Percentiles rank a stretch among this genome's conserved stretches.
These are phyloP conservation scores for Pseudovirgaria hyperparasitica DNA, from an alignment of 2,329 filamentous ascomycete species.

Conservation along the genomic window DNA sequence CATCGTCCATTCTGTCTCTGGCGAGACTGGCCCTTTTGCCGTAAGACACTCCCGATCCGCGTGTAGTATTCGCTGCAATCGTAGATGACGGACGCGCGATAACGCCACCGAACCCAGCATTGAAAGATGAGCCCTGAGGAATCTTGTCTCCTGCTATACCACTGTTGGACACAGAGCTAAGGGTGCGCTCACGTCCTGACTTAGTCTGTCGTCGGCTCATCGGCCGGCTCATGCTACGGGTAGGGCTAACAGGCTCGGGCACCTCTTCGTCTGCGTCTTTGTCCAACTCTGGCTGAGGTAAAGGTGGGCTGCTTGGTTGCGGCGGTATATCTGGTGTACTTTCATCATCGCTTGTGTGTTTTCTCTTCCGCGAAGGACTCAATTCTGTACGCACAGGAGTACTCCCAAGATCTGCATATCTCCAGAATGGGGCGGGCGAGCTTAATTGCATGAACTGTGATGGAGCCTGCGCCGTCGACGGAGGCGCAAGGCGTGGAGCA, in stretches of 20 bases:
- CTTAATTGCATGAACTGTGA: conserved; percentile 79
- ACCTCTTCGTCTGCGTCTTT: conserved; percentile 22
- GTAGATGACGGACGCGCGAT: no score
- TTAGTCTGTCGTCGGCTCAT: conserved; percentile 18
- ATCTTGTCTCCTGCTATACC: not conserved
- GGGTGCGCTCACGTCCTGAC: conserved; percentile 4
- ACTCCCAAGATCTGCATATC: conserved; percentile 64
- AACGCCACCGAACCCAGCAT: no score
- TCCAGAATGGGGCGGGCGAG: conserved; percentile 80
- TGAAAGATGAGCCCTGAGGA: not conserved
- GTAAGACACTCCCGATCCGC: not conserved
- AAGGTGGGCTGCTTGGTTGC: conserved; percentile 22
- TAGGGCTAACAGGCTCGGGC: conserved; percentile 19
- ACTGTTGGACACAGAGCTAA: not conserved
- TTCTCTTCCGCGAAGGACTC: conserved; percentile 22
- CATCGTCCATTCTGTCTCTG: conserved; percentile 12
- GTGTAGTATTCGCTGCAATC: no score
- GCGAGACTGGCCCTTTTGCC: not conserved
- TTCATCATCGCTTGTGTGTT: conserved; percentile 14
- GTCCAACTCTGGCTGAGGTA: no score
- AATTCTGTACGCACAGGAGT: conserved; percentile 45
- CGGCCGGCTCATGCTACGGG: conserved; percentile 20
- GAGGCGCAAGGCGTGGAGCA: conserved; percentile 62
- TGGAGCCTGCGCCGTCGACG: conserved; percentile 67
- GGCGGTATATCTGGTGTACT: conserved; percentile 17